Percentiles rank a stretch among this genome's conserved stretches.
Evolutionary conservation across 2,329 filamentous ascomycete species (phyloP).

Genomic region (Scedosporium apiospermum): DNA sequence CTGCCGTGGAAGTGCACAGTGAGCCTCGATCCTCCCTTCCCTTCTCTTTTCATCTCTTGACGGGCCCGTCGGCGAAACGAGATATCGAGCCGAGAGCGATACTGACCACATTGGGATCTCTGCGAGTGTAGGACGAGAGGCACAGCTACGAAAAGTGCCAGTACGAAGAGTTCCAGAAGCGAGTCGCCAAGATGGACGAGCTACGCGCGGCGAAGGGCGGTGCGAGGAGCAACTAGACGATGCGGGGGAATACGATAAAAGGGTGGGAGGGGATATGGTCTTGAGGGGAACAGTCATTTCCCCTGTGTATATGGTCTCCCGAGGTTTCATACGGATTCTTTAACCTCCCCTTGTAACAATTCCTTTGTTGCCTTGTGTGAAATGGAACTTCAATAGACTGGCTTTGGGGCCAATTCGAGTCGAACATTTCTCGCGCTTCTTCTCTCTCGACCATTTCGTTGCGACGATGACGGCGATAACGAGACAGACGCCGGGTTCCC

Average conservation of each 20-base stretch:
- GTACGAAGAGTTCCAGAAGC: slow-evolving; percentile 97
- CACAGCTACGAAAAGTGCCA: slow-evolving; percentile 99
- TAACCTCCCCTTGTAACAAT: neutral
- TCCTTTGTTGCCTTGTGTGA: neutral
- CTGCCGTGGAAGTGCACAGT: slow-evolving; percentile 97
- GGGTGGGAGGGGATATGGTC: neutral
- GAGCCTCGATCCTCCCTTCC: slow-evolving; percentile 24
- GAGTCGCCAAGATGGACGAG: slow-evolving; percentile 98
- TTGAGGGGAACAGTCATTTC: no score
- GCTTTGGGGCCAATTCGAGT: neutral
- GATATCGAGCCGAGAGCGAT: no score
- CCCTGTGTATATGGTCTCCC: neutral
- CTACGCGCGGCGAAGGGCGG: slow-evolving; percentile 77
- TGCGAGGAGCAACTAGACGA: slow-evolving; percentile 67
- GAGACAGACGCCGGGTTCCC: neutral
- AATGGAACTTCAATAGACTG: neutral
- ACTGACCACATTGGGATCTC: neutral
- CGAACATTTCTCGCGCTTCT: neutral
- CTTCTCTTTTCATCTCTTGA: no score
- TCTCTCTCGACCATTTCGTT: neutral
- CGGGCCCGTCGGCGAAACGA: no score
- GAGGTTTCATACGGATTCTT: neutral
- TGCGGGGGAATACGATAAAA: neutral
- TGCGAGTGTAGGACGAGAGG: slow-evolving; percentile 65
- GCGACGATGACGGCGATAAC: neutral